Conservation (phyloP, 768 basidiomycete genomes). For the Pisolithus orientalis region DNA sequence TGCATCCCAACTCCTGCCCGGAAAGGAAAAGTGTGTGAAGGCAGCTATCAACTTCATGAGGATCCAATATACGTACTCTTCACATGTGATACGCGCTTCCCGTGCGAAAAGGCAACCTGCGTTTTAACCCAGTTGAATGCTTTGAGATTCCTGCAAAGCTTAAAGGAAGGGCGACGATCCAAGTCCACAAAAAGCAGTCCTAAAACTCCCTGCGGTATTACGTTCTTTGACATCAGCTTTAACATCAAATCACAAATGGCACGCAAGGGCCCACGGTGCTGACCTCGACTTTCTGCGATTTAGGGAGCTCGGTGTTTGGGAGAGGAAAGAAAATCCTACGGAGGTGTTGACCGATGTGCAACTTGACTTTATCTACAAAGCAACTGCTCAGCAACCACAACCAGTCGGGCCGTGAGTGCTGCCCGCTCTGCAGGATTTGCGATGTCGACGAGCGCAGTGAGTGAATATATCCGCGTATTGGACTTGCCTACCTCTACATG, state of each 20-base stretch:
- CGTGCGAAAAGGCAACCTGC: constrained; percentile 27
- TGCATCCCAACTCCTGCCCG: constrained; percentile 17
- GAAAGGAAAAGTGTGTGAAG: constrained; percentile 19
- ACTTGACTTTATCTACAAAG: background rate
- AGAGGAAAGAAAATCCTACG: constrained; percentile 36
- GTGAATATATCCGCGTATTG: constrained; percentile 9
- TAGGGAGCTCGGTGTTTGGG: constrained; percentile 36
- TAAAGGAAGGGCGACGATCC: constrained; percentile 27
- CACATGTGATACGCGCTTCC: constrained; percentile 16
- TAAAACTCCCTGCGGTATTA: constrained; percentile 22
- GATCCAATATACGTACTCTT: background rate
- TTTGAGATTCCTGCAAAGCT: constrained; percentile 7
- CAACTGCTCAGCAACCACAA: constrained; percentile 11
- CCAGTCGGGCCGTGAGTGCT: constrained; percentile 11
- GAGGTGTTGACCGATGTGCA: constrained; percentile 13
- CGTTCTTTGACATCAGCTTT: constrained; percentile 15
- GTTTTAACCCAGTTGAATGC: constrained; percentile 25
- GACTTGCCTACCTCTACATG: constrained; percentile 11
- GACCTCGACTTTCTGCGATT: constrained; percentile 47
- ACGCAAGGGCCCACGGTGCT: background rate
- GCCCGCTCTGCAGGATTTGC: constrained; percentile 13
- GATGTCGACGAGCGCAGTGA: constrained; percentile 15
- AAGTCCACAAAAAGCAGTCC: constrained; percentile 29
- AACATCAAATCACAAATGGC: background rate
- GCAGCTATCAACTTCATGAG: constrained; percentile 18